These are phyloP conservation scores for Fusarium stilboides DNA, from an alignment of 2,329 filamentous ascomycete species.

Conservation along the genomic window DNA sequence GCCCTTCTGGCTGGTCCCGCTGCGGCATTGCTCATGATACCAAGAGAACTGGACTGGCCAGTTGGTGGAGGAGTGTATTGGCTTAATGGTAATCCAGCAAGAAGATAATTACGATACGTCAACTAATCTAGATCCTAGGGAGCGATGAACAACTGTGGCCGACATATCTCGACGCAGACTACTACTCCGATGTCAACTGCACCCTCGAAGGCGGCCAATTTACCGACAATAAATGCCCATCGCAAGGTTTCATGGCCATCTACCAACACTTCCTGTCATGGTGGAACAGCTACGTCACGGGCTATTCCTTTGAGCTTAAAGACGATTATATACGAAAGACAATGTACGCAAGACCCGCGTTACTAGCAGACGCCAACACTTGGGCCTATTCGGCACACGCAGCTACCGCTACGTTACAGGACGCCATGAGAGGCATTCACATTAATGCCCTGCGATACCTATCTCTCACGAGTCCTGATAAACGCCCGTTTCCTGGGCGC, in stretches of 20 bases:
- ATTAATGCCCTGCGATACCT: too few species aligned
- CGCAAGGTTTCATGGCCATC: background rate
- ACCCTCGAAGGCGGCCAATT: background rate
- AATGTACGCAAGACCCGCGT: constrained; percentile 5
- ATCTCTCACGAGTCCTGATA: too few species aligned
- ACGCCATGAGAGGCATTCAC: too few species aligned
- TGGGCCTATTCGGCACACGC: constrained; percentile 16
- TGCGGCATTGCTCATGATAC: constrained; percentile 31
- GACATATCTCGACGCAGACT: background rate
- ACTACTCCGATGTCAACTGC: constrained; percentile 4
- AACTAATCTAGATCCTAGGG: background rate
- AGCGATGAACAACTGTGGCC: constrained; percentile 9
- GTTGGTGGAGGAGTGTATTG: constrained; percentile 23
- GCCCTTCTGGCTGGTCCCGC: constrained; percentile 28
- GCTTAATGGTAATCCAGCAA: constrained; percentile 15
- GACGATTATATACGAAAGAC: constrained; percentile 18
- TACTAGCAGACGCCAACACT: constrained; percentile 2
- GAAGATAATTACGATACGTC: background rate
- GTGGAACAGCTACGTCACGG: constrained; percentile 11
- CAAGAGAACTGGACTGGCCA: constrained; percentile 11
- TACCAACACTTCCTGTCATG: constrained; percentile 14
- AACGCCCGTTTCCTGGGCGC: too few species aligned
- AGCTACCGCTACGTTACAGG: too few species aligned
- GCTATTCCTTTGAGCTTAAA: constrained; percentile 6
- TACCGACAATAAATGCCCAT: background rate